Evolutionary conservation across 2,329 filamentous ascomycete species (phyloP), one percentile per base, ranked within the genome.

Genomic region (Fonsecaea multimorphosa): DNA sequence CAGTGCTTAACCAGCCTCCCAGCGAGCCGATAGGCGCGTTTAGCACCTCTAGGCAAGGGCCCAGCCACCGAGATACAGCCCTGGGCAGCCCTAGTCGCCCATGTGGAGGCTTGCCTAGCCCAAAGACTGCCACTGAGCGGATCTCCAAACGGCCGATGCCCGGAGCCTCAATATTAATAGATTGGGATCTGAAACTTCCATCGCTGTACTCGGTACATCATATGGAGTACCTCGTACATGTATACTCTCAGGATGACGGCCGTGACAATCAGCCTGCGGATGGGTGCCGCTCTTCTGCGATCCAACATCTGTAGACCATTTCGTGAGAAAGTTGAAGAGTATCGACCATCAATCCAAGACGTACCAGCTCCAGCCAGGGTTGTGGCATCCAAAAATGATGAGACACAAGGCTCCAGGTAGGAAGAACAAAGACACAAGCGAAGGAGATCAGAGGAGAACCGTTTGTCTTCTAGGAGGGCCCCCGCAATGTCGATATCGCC

Each of bases 1-100:
- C 29, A 31, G 29, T 31, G 24, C 16, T 32, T 27, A 29, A 32
- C 19, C 32, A 40, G 46, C 40, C 29, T 52, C 57, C 58, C 40
- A 38, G 31, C n/a, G 29, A 60, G 58, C 58, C 58, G 58, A 60
- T 60, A 60, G 58, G 58, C 44, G 58, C 44, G 58, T 60, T 52
- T 60, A 38, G 2, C 19, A 24, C 19, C 19, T 49, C 22, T n/a
- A n/a, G n/a, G n/a, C 4, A 12, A 12, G 44, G 44, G 19, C 19
- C 22, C 44, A 22, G 44, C 44, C 44, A 49, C 44, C n/a, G 19
- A 49, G 44, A 22, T 49, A 8, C 19, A 24, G 19, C 9, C 44
- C 44, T 24, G 19, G 22, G 44, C 1, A 49, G 14, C 9, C 19
- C 44, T 49, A 49, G 44, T 12, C 19, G 44, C 44, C n/a, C 44